Conservation (phyloP, 768 basidiomycete species). For the Podaxis sp. region DNA sequence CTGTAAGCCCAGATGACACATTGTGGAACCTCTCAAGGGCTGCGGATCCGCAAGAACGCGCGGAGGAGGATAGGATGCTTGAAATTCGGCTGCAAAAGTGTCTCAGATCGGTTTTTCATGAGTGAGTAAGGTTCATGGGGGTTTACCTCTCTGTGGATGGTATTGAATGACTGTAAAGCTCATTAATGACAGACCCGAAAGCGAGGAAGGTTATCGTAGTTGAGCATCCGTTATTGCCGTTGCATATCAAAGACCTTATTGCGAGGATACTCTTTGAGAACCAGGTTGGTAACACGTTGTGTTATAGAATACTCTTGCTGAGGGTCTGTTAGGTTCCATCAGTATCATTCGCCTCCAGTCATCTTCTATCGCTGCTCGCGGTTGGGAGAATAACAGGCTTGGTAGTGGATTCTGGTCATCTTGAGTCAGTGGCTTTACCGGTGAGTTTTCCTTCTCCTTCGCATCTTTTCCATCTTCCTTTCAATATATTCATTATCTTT, state of each 20-base stretch:
- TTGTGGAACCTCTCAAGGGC: slow-evolving; percentile 66
- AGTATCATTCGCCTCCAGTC: slow-evolving; percentile 89
- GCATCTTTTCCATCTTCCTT: background rate
- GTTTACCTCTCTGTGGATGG: slow-evolving; percentile 1
- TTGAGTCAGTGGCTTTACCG: slow-evolving; percentile 86
- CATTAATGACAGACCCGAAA: slow-evolving; percentile 91
- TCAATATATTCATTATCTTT: background rate
- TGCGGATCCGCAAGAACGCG: slow-evolving; percentile 49
- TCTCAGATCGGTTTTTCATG: slow-evolving; percentile 77
- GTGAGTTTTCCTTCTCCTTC: slow-evolving; percentile 41
- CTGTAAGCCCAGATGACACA: slow-evolving; percentile 38
- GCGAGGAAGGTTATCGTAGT: slow-evolving; percentile 91
- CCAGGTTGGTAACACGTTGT: slow-evolving; percentile 51
- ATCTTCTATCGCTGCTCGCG: slow-evolving; percentile 80
- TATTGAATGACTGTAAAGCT: slow-evolving; percentile 45
- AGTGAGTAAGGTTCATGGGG: slow-evolving; percentile 49
- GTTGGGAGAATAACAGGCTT: slow-evolving; percentile 90
- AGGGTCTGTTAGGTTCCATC: slow-evolving; percentile 71
- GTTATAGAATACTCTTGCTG: background rate
- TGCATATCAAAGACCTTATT: slow-evolving; percentile 85
- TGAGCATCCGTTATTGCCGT: slow-evolving; percentile 85
- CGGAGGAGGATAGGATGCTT: slow-evolving; percentile 73
- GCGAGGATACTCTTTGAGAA: slow-evolving; percentile 89
- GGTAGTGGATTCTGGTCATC: slow-evolving; percentile 89
- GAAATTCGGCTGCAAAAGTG: slow-evolving; percentile 66